Percentiles rank a stretch among this genome's conserved stretches.
Evolutionary conservation across 345 rosid genomes (phyloP).

Genomic region (Jatropha curcas): DNA sequence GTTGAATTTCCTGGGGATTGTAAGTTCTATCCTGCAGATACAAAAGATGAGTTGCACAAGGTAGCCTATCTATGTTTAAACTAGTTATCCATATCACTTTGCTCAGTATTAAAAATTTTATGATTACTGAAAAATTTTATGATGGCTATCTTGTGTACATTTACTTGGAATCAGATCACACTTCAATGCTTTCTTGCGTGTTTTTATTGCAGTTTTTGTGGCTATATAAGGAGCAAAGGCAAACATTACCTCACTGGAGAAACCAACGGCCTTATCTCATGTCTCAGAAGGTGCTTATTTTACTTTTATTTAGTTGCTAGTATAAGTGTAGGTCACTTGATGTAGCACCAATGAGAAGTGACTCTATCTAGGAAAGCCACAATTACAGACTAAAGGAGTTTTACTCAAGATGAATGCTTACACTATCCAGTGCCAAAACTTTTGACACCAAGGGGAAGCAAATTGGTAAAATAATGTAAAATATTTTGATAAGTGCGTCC

Average conservation of each 20-base stretch:
- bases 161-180: not conserved
- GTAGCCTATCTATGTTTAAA: constrained; percentile 29
- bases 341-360: not conserved
- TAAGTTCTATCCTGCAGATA: constrained; percentile 81
- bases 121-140: not conserved
- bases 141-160: constrained; percentile 2
- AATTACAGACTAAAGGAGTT: not conserved
- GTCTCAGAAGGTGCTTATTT: constrained; percentile 61
- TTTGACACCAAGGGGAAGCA: not conserved
- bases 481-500: constrained; percentile 4
- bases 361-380: not conserved
- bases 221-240: constrained; percentile 86
- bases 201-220: constrained; percentile 68
- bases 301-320: constrained; percentile 5
- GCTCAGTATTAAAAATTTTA: not conserved
- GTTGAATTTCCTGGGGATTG: constrained; percentile 88
- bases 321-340: not conserved
- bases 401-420: not conserved
- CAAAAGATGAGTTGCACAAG: constrained; percentile 91
- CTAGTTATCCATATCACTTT: not conserved
- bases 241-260: constrained; percentile 84
- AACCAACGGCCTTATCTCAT: constrained; percentile 76
- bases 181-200: constrained; percentile 1
- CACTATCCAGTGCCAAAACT: not conserved
- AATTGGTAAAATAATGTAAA: not conserved